Evolutionary conservation across 2,329 filamentous ascomycete genomes (phyloP).

Genomic region (Arthrobotrys sphaeroides): DNA sequence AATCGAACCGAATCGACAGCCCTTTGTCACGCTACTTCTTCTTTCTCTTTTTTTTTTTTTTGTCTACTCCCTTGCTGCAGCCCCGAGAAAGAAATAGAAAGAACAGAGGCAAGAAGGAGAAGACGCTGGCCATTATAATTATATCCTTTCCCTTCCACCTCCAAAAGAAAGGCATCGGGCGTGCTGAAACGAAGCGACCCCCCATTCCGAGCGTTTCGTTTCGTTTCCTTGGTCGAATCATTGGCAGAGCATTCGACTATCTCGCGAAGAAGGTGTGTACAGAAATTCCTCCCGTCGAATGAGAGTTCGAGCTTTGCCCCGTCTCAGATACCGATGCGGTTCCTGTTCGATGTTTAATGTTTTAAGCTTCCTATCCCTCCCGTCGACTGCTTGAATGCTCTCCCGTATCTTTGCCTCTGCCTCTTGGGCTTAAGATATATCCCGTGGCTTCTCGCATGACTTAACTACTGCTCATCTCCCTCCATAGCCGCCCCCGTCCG

Average conservation of each 20-base stretch:
- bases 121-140: conserved; percentile 13
- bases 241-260: neutral
- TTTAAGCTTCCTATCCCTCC: neutral
- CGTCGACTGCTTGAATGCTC: too few species aligned
- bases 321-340: conserved; percentile 27
- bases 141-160: conserved; percentile 16
- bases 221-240: conserved; percentile 16
- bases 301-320: conserved; percentile 14
- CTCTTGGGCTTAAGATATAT: neutral
- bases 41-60: neutral
- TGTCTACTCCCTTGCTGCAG: too few species aligned
- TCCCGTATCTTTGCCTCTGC: neutral
- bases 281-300: conserved; percentile 14
- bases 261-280: conserved; percentile 6
- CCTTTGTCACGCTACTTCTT: conserved; percentile 1
- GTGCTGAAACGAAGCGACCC: conserved; percentile 32
- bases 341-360: too few species aligned
- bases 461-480: conserved; percentile 17
- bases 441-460: neutral
- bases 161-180: neutral
- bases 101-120: neutral
- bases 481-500: neutral
- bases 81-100: neutral
- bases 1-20: conserved; percentile 11
- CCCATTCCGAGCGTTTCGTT: conserved; percentile 36